Evolutionary conservation across 192 early-diverging fungal genomes (phyloP).

Genomic region (Dissophora globulifera): DNA sequence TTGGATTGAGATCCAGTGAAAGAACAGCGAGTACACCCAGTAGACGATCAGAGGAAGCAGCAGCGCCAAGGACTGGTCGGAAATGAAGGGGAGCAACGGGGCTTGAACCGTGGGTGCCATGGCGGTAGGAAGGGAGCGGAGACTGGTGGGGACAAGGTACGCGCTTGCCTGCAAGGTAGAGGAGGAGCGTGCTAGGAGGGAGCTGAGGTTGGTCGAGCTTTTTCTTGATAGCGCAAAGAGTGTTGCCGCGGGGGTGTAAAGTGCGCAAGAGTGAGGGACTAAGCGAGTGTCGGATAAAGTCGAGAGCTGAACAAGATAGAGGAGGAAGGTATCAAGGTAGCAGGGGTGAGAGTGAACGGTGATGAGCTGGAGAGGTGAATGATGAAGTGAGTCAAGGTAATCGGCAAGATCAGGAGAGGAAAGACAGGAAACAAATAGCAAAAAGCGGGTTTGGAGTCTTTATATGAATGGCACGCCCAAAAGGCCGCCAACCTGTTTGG

Average conservation of each 20-base stretch:
- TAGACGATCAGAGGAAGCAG: constrained; percentile 70
- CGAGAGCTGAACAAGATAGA: not conserved
- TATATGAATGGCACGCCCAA: not conserved
- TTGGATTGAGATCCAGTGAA: constrained; percentile 68
- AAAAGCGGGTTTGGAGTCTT: not conserved
- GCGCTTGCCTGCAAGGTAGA: not conserved
- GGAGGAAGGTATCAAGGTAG: not conserved
- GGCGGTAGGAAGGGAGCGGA: not conserved
- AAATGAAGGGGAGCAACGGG: constrained; percentile 57
- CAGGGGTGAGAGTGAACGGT: not conserved
- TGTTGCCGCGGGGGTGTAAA: too few relatives aligned
- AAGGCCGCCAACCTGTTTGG: not conserved
- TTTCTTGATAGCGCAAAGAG: constrained; percentile 4
- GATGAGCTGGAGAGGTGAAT: not conserved
- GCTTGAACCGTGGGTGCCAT: constrained; percentile 53
- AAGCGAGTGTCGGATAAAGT: not conserved
- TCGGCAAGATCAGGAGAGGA: not conserved
- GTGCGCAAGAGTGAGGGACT: too few relatives aligned
- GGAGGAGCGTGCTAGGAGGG: too few relatives aligned
- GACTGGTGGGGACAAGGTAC: not conserved
- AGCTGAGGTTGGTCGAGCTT: constrained; percentile 21
- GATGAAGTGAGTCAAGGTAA: not conserved
- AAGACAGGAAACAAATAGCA: not conserved
- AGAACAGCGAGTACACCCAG: constrained; percentile 76
- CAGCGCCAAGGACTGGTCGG: constrained; percentile 61